Evolutionary conservation across 2,329 filamentous ascomycete species (phyloP).

Genomic region (Xylariaceae sp.): DNA sequence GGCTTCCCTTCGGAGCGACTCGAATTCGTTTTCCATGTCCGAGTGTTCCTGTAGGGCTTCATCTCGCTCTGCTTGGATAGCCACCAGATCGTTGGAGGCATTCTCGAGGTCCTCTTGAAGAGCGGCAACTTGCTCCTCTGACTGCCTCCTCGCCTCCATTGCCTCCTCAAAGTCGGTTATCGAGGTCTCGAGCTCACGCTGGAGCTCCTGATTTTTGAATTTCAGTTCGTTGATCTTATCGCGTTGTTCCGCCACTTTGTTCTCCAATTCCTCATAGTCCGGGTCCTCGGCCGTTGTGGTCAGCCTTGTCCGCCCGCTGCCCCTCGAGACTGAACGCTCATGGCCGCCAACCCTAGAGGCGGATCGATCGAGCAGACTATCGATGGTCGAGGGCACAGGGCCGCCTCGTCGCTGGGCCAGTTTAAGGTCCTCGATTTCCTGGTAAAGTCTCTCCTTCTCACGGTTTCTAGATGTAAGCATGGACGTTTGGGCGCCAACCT

Average conservation of each 20-base stretch:
- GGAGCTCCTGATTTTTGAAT: constrained; percentile 82
- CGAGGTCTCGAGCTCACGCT: constrained; percentile 72
- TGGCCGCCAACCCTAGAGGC: constrained; percentile 70
- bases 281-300: constrained; percentile 59
- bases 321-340: constrained; percentile 65
- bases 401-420: constrained; percentile 70
- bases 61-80: constrained; percentile 75
- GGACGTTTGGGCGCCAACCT: constrained; percentile 91
- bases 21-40: constrained; percentile 53
- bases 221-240: constrained; percentile 83
- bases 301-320: constrained; percentile 60
- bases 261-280: constrained; percentile 81
- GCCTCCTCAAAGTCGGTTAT: constrained; percentile 72
- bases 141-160: constrained; percentile 53
- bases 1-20: constrained; percentile 53
- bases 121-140: constrained; percentile 49
- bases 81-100: constrained; percentile 70
- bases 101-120: constrained; percentile 77
- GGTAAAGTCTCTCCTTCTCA: constrained; percentile 89
- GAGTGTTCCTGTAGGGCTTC: constrained; percentile 65
- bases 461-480: constrained; percentile 95
- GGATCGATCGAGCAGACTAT: constrained; percentile 91
- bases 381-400: constrained; percentile 58
- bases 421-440: constrained; percentile 96
- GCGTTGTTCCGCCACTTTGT: constrained; percentile 71